Percentiles rank a stretch among this genome's conserved stretches.
Conservation (phyloP, 495 filamentous ascomycete species). For the Penicillium longicatenatum region DNA sequence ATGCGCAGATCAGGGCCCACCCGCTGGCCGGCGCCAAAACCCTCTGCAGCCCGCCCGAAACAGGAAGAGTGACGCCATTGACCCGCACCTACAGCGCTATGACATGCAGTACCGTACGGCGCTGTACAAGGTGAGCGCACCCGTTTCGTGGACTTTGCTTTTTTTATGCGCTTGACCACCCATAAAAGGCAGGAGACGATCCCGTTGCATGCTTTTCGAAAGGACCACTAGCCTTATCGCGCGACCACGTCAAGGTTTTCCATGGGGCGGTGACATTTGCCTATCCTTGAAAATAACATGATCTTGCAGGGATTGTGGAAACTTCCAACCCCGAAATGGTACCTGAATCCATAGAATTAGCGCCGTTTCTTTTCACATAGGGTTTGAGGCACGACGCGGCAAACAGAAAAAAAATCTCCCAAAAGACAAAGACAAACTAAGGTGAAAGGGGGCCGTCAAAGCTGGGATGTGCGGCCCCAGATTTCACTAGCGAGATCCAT, state of each 20-base stretch:
- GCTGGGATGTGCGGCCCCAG: slow-evolving; percentile 34
- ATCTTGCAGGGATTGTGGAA: slow-evolving; percentile 30
- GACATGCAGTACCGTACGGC: slow-evolving; percentile 24
- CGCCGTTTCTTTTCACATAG: slow-evolving; percentile 1
- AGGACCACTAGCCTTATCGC: neutral
- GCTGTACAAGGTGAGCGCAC: slow-evolving; percentile 1
- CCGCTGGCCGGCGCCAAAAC: slow-evolving; percentile 21
- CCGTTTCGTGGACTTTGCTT: slow-evolving; percentile 2
- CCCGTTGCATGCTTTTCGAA: neutral
- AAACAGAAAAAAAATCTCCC: neutral
- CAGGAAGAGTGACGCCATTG: slow-evolving; percentile 33
- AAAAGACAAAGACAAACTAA: slow-evolving; percentile 3
- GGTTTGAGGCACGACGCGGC: neutral
- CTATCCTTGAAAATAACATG: neutral
- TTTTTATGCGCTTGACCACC: neutral
- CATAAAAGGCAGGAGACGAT: neutral
- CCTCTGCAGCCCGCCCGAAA: slow-evolving; percentile 32
- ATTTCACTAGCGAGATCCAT: slow-evolving; percentile 36
- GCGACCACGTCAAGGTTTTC: neutral
- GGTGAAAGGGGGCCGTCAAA: neutral
- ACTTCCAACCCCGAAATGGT: slow-evolving; percentile 15
- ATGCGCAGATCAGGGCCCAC: slow-evolving; percentile 32
- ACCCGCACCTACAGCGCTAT: slow-evolving; percentile 22
- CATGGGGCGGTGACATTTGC: neutral
- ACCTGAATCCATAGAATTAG: slow-evolving; percentile 15